Evolutionary conservation across 768 basidiomycete genomes (phyloP), one percentile per base, ranked within the genome.

Genomic region (Kwoniella shandongensis): DNA sequence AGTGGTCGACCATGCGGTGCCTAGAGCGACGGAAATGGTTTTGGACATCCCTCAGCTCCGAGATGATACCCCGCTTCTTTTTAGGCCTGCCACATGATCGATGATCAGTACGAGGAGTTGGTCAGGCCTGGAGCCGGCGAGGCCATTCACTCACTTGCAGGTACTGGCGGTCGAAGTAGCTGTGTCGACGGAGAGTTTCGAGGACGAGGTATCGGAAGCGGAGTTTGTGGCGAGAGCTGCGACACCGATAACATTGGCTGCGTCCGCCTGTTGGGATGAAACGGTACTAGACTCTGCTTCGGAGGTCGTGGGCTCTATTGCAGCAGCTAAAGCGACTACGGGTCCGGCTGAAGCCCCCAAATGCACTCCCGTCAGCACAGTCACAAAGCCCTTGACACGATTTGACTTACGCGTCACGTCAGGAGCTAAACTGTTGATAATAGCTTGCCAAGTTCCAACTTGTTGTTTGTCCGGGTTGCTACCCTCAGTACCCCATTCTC

Each of bases 401-500:
- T 38, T 27, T 13, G 20, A 25, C 18, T 50, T 11, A 18, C 41
- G 38, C 44, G n/a, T 29, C 30, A 23, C 23, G 36, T 40, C 46
- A 44, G 44, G 29, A 26, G 53, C 52, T 20, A 45, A 26, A 13
- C 23, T n/a, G 23, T 45, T 36, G 23, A 54, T 26, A 36, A 65
- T 50, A 20, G 29, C 59, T 36, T 52, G 44, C 44, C 30, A 44
- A 13, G 29, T 51, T 3, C 62, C 62, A 18, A 59, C 51, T 0
- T 25, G 41, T 7, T 51, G 39, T 13, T 35, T 46, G 20, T 53
- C 55, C 17, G 54, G 18, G 30, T 67, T 60, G 13, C 54, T 50
- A 17, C 62, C 61, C 27, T 53, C 56, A 7, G 53, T 25, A 18
- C 59, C 66, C 66, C 66, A 67, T 26, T 52, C 29, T 6, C 25